Evolutionary conservation across 129 eudicot genomes (phyloP), one percentile per base, ranked within the genome.

Genomic region (Helianthus tuberosus): DNA sequence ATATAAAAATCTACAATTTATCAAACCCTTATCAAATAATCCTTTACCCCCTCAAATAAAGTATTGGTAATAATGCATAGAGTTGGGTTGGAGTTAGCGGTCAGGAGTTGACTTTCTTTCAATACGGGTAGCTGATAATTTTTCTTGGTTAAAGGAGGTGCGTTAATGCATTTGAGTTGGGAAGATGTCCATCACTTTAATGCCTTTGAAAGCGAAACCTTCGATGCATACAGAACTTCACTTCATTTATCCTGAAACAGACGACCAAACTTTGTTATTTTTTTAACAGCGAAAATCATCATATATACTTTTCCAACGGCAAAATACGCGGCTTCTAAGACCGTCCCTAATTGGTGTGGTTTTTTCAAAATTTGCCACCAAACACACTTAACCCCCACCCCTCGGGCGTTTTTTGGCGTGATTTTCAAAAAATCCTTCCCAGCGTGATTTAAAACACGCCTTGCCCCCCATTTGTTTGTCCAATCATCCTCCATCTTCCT

Each of bases 151-250:
- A 16, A 60, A 77, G 76, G 81, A 77, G 76, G 76, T 77, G 81
- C 52, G 9, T 77, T 60, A 77, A 77, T 77, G 81, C 81, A 23
- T 59, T 69, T 49, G 70, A 36, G 81, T 69, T 77, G 71, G n/a
- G 69, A 52, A 47, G 81, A 51, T 77, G 71, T 49, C 76, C n/a
- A 61, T 38, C 64, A 61, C 71, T 69, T 76, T 69, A 77, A 77
- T 77, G 81, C 76, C n/a, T 50, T 71, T 64, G 78, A 74, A 11
- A 74, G 64, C 32, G 71, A 63, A 49, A 63, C 71, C 57, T 47
- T 47, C 27, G 13, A 73, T 73, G 60, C 49, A 6, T 60, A 50
- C 13, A 48, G 51, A 36, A 63, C 46, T 5, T 27, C 12, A 15
- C 20, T 32, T 61, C 66, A 61, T 32, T 61, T 32, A 61, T 61